phyloP scores from a whole-genome alignment of 805 yeast genomes.

The Naumovozyma castellii region DNA sequence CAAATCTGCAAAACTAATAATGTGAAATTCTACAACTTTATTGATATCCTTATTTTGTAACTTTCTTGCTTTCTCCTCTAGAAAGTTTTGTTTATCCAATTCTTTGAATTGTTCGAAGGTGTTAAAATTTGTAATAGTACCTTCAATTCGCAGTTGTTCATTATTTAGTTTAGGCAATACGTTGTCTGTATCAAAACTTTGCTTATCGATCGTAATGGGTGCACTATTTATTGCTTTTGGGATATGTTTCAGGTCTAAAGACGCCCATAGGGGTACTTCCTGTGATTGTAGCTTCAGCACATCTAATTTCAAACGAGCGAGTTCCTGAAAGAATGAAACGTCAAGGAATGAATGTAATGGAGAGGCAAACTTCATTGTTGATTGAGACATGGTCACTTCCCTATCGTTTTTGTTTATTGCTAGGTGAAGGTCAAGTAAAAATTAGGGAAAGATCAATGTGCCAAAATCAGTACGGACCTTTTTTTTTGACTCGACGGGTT shows the following conservation, averaged over 20 bases:
- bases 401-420: too few species aligned
- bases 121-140: slow-evolving; percentile 53
- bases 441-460: too few species aligned
- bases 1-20: slow-evolving; percentile 75
- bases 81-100: slow-evolving; percentile 50
- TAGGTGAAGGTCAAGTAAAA: too few species aligned
- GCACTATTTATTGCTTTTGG: slow-evolving; percentile 11
- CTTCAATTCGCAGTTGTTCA: slow-evolving; percentile 19
- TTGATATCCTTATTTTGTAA: slow-evolving; percentile 26
- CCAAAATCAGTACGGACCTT: too few species aligned
- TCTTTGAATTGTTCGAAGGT: slow-evolving; percentile 78
- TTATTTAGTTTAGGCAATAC: background rate
- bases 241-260: slow-evolving; percentile 14
- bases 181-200: slow-evolving; percentile 25
- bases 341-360: slow-evolving; percentile 69
- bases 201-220: slow-evolving; percentile 20
- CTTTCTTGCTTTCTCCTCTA: slow-evolving; percentile 35
- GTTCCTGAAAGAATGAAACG: slow-evolving; percentile 72
- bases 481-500: too few species aligned
- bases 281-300: slow-evolving; percentile 46
- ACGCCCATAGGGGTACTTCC: slow-evolving; percentile 21
- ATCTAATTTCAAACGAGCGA: slow-evolving; percentile 66
- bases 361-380: slow-evolving; percentile 24
- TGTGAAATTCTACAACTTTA: slow-evolving; percentile 30
- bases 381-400: background rate